phyloP scores from a whole-genome alignment of 306 rosid species.

The Trifolium repens region DNA sequence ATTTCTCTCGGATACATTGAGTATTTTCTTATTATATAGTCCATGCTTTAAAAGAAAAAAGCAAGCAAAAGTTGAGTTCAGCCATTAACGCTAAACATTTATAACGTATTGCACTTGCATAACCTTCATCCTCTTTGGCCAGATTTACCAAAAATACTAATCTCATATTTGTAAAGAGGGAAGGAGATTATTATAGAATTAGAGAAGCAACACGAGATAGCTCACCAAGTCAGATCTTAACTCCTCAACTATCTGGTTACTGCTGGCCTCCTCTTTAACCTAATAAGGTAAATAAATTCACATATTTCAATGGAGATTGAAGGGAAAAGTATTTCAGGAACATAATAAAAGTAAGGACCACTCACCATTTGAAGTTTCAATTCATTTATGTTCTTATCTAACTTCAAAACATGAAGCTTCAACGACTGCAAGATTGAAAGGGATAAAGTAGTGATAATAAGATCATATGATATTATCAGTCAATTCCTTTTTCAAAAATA shows the following conservation, averaged over 20 bases:
- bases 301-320: slow-evolving; percentile 30
- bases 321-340: slow-evolving; percentile 36
- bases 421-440: slow-evolving; percentile 69
- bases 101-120: slow-evolving; percentile 33
- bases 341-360: slow-evolving; percentile 32
- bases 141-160: slow-evolving; percentile 44
- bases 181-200: slow-evolving; percentile 29
- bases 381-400: slow-evolving; percentile 65
- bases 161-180: slow-evolving; percentile 22
- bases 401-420: slow-evolving; percentile 92
- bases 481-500: slow-evolving; percentile 24
- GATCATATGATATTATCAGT: slow-evolving; percentile 18
- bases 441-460: slow-evolving; percentile 36
- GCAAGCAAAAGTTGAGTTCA: slow-evolving; percentile 36
- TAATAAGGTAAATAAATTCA: slow-evolving; percentile 42
- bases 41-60: slow-evolving; percentile 44
- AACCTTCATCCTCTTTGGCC: slow-evolving; percentile 46
- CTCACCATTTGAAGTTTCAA: slow-evolving; percentile 79
- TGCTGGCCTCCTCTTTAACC: slow-evolving; percentile 62
- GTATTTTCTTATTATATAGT: slow-evolving; percentile 41
- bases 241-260: slow-evolving; percentile 44
- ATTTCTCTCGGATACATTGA: slow-evolving; percentile 24
- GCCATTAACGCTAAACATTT: slow-evolving; percentile 43
- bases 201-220: slow-evolving; percentile 39
- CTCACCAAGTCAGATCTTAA: slow-evolving; percentile 58